phyloP scores from a whole-genome alignment of 2,329 filamentous ascomycete genomes.

The Penicillium verrucosum region DNA sequence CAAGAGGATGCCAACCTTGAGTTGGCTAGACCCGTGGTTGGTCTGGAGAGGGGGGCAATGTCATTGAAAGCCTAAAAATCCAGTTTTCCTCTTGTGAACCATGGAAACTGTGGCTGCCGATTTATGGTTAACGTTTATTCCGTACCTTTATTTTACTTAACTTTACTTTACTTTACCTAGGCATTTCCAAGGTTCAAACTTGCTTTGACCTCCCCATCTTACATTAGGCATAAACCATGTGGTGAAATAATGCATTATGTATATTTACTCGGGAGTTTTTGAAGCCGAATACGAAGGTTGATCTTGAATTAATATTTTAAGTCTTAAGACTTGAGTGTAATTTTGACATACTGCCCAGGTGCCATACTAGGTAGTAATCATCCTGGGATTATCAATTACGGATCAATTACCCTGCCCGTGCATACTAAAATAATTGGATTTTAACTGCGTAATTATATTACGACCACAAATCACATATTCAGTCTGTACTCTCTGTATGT shows the following conservation, averaged over 20 bases:
- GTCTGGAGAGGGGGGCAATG: conserved; percentile 1
- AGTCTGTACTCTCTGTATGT: background rate
- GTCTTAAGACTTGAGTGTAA: background rate
- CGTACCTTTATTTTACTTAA: conserved; percentile 6
- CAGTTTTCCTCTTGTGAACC: conserved; percentile 10
- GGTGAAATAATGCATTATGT: conserved; percentile 16
- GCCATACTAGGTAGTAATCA: background rate
- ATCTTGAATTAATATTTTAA: background rate
- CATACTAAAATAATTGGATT: background rate
- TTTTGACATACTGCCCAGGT: background rate
- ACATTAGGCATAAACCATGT: conserved; percentile 20
- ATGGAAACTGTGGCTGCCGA: conserved; percentile 10
- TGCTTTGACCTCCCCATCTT: conserved; percentile 6
- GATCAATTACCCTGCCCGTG: background rate
- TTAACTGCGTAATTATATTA: background rate
- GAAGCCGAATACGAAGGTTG: conserved; percentile 18
- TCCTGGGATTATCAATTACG: background rate
- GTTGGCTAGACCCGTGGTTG: background rate
- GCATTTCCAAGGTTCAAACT: conserved; percentile 1
- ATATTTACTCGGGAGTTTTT: conserved; percentile 18
- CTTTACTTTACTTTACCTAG: conserved; percentile 1
- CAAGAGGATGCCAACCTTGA: conserved; percentile 14
- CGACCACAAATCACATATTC: conserved; percentile 1
- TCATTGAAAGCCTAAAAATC: conserved; percentile 25
- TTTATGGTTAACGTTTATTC: conserved; percentile 7